These are phyloP conservation scores for Coniophora puteana DNA, from an alignment of 1,284 basidiomycete species.

Conservation along the genomic window DNA sequence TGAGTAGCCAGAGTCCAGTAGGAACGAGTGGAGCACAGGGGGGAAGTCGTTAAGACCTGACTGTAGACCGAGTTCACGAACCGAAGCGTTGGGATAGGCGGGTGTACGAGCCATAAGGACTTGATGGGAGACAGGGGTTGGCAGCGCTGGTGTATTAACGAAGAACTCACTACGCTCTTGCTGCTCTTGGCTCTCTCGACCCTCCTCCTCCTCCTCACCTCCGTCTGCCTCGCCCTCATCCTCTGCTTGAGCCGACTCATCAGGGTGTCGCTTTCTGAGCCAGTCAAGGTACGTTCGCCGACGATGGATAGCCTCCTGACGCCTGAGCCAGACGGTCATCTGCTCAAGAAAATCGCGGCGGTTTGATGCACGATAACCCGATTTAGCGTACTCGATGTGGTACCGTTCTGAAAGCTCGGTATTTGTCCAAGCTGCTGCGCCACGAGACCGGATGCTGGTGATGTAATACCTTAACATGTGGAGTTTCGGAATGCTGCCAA, in stretches of 20 bases:
- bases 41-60: constrained; percentile 13
- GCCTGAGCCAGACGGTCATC: constrained; percentile 21
- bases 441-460: neutral
- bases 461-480: neutral
- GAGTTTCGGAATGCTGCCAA: constrained; percentile 4
- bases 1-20: too few relatives aligned
- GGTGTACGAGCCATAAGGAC: too few relatives aligned
- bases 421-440: neutral
- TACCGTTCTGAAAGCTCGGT: neutral
- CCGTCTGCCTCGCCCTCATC: too few relatives aligned
- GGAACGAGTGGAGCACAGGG: constrained; percentile 13
- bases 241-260: too few relatives aligned
- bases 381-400: constrained; percentile 1
- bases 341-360: constrained; percentile 19
- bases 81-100: neutral
- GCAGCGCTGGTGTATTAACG: too few relatives aligned
- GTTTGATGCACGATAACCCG: constrained; percentile 18
- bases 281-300: constrained; percentile 11
- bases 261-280: too few relatives aligned
- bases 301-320: constrained; percentile 15
- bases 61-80: neutral
- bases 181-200: too few relatives aligned
- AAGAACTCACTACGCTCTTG: too few relatives aligned
- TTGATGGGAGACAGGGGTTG: too few relatives aligned
- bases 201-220: too few relatives aligned